Evolutionary conservation across 495 filamentous ascomycete species (phyloP).

Genomic region (Penicillium manginii): DNA sequence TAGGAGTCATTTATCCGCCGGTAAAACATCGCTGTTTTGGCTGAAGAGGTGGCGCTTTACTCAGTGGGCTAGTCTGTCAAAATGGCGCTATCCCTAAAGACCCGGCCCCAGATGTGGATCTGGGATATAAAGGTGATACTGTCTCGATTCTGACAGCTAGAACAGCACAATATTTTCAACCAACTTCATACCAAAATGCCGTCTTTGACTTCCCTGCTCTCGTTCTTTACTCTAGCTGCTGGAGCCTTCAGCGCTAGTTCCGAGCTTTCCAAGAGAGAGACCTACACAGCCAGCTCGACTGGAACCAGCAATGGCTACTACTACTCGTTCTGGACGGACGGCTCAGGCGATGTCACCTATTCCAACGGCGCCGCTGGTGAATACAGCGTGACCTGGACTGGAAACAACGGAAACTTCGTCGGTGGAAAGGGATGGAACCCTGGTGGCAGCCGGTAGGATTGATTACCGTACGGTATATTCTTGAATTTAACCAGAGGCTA

Average conservation of each 20-base stretch:
- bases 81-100: slow-evolving; percentile 2
- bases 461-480: neutral
- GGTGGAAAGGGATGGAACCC: slow-evolving; percentile 67
- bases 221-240: neutral
- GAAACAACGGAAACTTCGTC: slow-evolving; percentile 58
- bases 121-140: neutral
- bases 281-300: slow-evolving; percentile 29
- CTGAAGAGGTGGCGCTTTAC: slow-evolving; percentile 3
- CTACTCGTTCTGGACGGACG: slow-evolving; percentile 67
- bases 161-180: neutral
- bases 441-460: slow-evolving; percentile 47
- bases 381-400: slow-evolving; percentile 58
- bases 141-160: neutral
- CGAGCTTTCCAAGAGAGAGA: neutral
- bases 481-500: neutral
- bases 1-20: slow-evolving; percentile 1
- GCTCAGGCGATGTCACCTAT: slow-evolving; percentile 54
- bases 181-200: neutral
- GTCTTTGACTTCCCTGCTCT: slow-evolving; percentile 3
- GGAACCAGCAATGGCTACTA: slow-evolving; percentile 63
- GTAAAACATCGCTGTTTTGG: slow-evolving; percentile 4
- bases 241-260: neutral
- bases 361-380: slow-evolving; percentile 59
- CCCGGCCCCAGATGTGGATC: neutral
- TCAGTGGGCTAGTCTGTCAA: neutral